Evolutionary conservation across 2,329 filamentous ascomycete genomes (phyloP), one percentile per base, ranked within the genome.

Genomic region (Diaporthe sp.): DNA sequence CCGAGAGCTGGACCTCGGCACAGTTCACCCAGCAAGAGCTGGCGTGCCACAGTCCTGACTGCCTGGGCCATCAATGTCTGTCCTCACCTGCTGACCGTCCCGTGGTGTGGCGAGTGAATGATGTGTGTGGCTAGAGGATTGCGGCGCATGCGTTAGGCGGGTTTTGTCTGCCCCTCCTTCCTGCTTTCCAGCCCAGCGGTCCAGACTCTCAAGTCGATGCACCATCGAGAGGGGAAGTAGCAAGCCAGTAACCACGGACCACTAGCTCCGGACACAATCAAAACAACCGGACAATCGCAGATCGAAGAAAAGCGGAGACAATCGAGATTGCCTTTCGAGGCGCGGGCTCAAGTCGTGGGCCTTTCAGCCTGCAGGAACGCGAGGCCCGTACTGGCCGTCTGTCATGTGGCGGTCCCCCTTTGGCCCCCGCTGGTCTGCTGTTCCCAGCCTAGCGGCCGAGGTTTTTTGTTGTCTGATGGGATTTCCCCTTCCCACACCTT

Each of bases 281-380:
- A 30, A 42, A 45, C 25, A 45, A 35, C n/a, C 15, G 30, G 9
- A n/a, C n/a, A 35, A 42, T 52, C 57, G 19, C 19, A 28, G 42
- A 72, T 72, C 69, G 69, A 45, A 33, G n/a, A 50, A 55, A 55
- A 40, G 55, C 30, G 28, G 67, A 22, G 67, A 58, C 69, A 64
- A 72, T 72, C 69, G 69, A 72, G 69, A 72, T 72, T 38, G 30
- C 15, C 19, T 12, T 28, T 54, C 7, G 33, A 52, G 45, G 57
- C n/a, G 57, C 57, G n/a, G 55, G 25, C 40, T 28, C 22, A 30
- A 30, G 55, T 52, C 28, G 33, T 60, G 54, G 55, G 57, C 68
- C 4, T 61, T 60, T 47, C 19, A 7, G 69, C n/a, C 69, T 64
- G 68, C 54, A 60, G 54, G 68, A 71, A 71, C 68, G 68, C 68